Base-by-base conservation (phyloP, 208 protist genomes). In the Trypanosoma scelopori region DNA sequence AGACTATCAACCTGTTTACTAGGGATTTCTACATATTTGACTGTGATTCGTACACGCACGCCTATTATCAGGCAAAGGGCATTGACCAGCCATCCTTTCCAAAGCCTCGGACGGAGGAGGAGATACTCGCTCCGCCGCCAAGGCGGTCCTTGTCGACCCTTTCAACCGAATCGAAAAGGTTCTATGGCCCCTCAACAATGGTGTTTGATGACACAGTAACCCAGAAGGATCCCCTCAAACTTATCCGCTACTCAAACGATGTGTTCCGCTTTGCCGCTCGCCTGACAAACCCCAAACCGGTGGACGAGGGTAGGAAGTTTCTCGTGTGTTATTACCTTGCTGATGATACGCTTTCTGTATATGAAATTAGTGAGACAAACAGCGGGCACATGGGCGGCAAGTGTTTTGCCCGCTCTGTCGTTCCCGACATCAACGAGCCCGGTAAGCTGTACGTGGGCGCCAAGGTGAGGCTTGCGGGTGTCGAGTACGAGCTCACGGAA, bases 261-360 rank as follows among this genome's bases (percentile, higher is more conserved):
- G 82, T 92, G 30, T 90, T 98, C 27, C 93, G 92, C 57, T 98
- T 98, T 73, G 65, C 75, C 15, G 94, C 87, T 28, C 70, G 76
- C 37, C 55, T 92, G 59, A 80, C 75, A 47, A 71, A 89, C 11
- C 79, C 79, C 11, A 61, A 55, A 23, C 59, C 69, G 11, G 64
- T 70, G n/a, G 90, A 98, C 74, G 72, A 68, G 27, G 85, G 79
- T 23, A 70, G 95, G 41, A 45, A 52, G 20, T 98, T 98, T 64
- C 73, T 98, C 37, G 61, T 98, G 23, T 87, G 87, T 69, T 97
- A 94, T 77, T 98, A 97, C 74, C 88, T 98, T 2, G 86, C 91
- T 13, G 97, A 99, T 68, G 95, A 98, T 74, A 98, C 97, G 32
- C 83, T 99, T 16, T 87, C 89, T 20, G 78, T 99, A 11, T 86